A percentile compares a stretch with the other conserved stretches of the same genome.
These are phyloP conservation scores for Triadica sebifera DNA, from an alignment of 345 rosid genomes.

Conservation along the genomic window DNA sequence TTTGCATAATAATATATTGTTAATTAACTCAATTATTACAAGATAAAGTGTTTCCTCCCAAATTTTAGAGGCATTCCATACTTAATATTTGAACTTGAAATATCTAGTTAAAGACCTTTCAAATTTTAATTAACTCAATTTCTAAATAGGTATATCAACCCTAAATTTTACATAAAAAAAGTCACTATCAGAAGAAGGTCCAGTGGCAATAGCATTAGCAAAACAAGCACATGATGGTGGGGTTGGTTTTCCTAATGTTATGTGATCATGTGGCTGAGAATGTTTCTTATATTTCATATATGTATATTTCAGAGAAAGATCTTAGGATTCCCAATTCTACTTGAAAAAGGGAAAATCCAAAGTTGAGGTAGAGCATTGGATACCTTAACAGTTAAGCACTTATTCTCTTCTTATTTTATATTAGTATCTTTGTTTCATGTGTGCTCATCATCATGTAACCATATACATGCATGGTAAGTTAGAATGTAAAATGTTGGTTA, in stretches of 20 bases:
- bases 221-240: constrained; percentile 14
- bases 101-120: no score
- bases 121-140: no score
- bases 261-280: constrained; percentile 5
- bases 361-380: not conserved
- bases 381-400: not conserved
- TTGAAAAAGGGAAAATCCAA: not conserved
- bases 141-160: no score
- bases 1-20: no score
- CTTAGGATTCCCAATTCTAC: constrained; percentile 4
- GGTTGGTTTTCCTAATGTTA: not conserved
- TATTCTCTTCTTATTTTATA: not conserved
- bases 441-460: not conserved
- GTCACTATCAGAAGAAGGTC: constrained; percentile 14
- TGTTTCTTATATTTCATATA: not conserved
- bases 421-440: not conserved
- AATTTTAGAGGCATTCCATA: no score
- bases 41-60: no score
- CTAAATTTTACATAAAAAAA: no score
- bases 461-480: not conserved
- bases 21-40: no score
- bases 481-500: not conserved
- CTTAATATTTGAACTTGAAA: no score
- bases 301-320: not conserved
- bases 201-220: not conserved